A percentile compares a stretch with the other conserved stretches of the same genome.
Conservation (phyloP, 345 rosid species). For the Populus simonii region DNA sequence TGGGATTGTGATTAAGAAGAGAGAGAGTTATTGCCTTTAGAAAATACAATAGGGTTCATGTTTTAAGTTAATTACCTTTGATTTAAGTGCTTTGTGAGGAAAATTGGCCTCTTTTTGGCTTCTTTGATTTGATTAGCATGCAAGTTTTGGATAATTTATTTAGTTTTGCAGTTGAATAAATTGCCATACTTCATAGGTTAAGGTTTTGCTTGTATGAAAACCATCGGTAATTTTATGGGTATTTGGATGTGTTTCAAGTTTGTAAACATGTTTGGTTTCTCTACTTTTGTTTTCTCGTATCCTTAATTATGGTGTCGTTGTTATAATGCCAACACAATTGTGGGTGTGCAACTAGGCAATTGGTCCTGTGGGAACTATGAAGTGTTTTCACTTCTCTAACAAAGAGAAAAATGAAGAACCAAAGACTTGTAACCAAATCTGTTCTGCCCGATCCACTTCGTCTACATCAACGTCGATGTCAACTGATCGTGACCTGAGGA, state of each 20-base stretch:
- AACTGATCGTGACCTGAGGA: constrained; percentile 42
- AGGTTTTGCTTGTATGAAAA: not conserved
- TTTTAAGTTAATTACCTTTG: not conserved
- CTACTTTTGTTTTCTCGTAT: not conserved
- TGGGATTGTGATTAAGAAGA: too few relatives aligned
- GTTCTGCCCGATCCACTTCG: constrained; percentile 34
- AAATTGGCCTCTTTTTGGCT: not conserved
- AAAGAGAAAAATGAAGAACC: constrained; percentile 49
- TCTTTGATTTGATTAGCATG: not conserved
- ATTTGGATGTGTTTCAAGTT: not conserved
- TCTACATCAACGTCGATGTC: constrained; percentile 43
- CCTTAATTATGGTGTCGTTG: not conserved
- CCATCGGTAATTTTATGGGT: not conserved
- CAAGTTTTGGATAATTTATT: not conserved
- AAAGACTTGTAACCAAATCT: constrained; percentile 42
- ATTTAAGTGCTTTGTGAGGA: not conserved
- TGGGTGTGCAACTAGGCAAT: constrained; percentile 35
- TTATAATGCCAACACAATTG: not conserved
- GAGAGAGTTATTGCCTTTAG: not conserved
- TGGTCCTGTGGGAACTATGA: constrained; percentile 47
- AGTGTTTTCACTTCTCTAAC: constrained; percentile 53
- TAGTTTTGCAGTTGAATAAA: not conserved
- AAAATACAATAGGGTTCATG: not conserved
- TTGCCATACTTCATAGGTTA: not conserved
- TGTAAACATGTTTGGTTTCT: not conserved